These are phyloP conservation scores for Termitomyces sp. DNA, from an alignment of 768 basidiomycete genomes.

Conservation along the genomic window DNA sequence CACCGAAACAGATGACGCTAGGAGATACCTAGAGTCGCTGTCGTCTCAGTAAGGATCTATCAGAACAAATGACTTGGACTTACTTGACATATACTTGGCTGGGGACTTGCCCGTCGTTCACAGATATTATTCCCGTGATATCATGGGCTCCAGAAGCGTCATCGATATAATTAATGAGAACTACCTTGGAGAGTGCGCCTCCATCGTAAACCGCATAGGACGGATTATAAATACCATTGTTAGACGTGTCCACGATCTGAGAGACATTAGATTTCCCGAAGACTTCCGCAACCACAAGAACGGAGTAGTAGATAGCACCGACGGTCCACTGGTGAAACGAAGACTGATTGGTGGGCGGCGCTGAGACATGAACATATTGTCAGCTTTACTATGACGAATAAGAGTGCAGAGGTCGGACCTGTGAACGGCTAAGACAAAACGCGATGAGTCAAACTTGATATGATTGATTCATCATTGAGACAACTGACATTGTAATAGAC, in stretches of 20 bases:
- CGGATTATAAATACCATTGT: slow-evolving; percentile 56
- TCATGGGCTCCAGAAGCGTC: slow-evolving; percentile 58
- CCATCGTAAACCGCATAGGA: slow-evolving; percentile 77
- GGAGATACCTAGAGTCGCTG: slow-evolving; percentile 46
- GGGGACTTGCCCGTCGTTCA: slow-evolving; percentile 46
- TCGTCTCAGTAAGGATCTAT: neutral
- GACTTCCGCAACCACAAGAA: slow-evolving; percentile 67
- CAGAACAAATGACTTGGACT: slow-evolving; percentile 18
- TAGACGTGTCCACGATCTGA: slow-evolving; percentile 64
- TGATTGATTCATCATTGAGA: neutral
- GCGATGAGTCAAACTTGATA: slow-evolving; percentile 22
- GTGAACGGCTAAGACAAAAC: slow-evolving; percentile 52
- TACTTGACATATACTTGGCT: slow-evolving; percentile 55
- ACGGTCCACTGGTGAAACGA: slow-evolving; percentile 67
- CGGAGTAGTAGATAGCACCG: slow-evolving; percentile 72
- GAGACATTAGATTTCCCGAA: slow-evolving; percentile 63
- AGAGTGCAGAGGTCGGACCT: slow-evolving; percentile 29
- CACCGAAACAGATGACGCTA: slow-evolving; percentile 54
- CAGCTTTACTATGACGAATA: neutral
- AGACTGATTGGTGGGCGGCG: slow-evolving; percentile 54
- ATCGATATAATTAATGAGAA: slow-evolving; percentile 71
- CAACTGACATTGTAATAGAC: slow-evolving; percentile 63
- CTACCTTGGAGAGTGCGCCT: slow-evolving; percentile 56
- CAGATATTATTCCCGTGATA: slow-evolving; percentile 49
- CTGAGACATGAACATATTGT: slow-evolving; percentile 13